A percentile compares a stretch with the other conserved stretches of the same genome.
These are phyloP conservation scores for Diaporthe vaccinii DNA, from an alignment of 2,329 filamentous ascomycete species.

Conservation along the genomic window DNA sequence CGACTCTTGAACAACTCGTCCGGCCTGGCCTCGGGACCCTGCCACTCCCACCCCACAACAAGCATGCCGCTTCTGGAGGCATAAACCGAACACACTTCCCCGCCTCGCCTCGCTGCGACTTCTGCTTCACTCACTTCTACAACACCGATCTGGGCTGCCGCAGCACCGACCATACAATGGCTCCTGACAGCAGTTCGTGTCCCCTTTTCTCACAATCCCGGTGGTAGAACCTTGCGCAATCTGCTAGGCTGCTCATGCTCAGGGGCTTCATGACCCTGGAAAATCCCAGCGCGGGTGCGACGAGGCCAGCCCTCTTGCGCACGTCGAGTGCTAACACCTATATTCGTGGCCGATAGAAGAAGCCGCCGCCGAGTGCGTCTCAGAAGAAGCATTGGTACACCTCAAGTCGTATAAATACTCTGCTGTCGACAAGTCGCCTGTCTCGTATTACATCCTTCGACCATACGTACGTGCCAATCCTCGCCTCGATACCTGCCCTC, in stretches of 20 bases:
- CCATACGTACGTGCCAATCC: slow-evolving; percentile 82
- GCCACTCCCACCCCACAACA: slow-evolving; percentile 20
- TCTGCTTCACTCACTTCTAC: background rate
- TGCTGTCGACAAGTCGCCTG: slow-evolving; percentile 93
- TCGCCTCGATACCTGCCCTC: slow-evolving; percentile 34
- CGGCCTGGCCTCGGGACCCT: slow-evolving; percentile 25
- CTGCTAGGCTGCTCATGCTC: background rate
- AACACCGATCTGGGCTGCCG: slow-evolving; percentile 17
- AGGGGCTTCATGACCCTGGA: no score
- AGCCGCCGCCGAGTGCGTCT: slow-evolving; percentile 80
- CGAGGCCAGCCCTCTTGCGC: slow-evolving; percentile 29
- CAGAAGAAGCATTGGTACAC: slow-evolving; percentile 90
- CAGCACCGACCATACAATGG: slow-evolving; percentile 33
- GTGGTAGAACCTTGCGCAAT: background rate
- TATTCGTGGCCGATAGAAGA: slow-evolving; percentile 52
- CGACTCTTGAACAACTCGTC: slow-evolving; percentile 25
- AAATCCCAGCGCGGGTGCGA: background rate
- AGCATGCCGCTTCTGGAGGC: slow-evolving; percentile 25
- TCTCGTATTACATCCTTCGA: slow-evolving; percentile 92
- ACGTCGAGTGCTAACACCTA: slow-evolving; percentile 15
- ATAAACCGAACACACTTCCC: slow-evolving; percentile 9
- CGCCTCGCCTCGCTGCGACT: background rate
- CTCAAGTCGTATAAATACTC: slow-evolving; percentile 98
- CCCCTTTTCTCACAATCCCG: background rate
- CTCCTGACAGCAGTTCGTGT: slow-evolving; percentile 41